phyloP scores from a whole-genome alignment of 768 basidiomycete genomes.

The Rhizopogon vesiculosus region DNA sequence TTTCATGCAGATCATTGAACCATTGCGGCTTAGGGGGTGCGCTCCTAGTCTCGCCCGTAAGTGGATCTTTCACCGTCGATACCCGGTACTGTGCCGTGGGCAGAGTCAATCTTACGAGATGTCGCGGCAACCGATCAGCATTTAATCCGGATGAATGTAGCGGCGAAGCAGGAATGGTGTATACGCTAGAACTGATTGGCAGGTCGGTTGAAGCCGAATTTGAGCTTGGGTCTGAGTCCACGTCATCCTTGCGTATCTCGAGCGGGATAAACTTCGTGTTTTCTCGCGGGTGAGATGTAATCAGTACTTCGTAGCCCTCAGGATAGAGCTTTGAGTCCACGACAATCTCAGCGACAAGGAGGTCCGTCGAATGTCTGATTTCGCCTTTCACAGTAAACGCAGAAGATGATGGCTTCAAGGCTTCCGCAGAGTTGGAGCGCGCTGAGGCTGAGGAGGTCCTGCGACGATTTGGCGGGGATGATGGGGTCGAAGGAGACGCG shows the following conservation, averaged over 20 bases:
- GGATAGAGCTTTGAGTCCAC: constrained; percentile 80
- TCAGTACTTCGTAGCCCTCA: constrained; percentile 58
- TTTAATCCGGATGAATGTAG: constrained; percentile 70
- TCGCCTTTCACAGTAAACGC: constrained; percentile 62
- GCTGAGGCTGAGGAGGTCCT: constrained; percentile 19
- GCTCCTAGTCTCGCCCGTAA: constrained; percentile 62
- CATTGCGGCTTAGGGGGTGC: constrained; percentile 67
- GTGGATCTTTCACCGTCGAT: constrained; percentile 73
- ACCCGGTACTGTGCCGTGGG: constrained; percentile 82
- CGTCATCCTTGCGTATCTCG: constrained; percentile 12
- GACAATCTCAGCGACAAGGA: constrained; percentile 74
- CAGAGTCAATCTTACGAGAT: constrained; percentile 71
- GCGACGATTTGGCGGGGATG: constrained; percentile 12
- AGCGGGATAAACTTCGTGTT: constrained; percentile 32
- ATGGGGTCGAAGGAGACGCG: constrained; percentile 18
- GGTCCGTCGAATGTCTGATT: constrained; percentile 56
- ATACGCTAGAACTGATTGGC: constrained; percentile 55
- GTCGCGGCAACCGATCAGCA: constrained; percentile 50
- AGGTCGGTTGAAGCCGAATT: constrained; percentile 22
- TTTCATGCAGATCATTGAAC: constrained; percentile 61
- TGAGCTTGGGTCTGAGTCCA: background rate
- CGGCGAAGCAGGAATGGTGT: constrained; percentile 79
- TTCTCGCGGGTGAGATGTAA: constrained; percentile 41
- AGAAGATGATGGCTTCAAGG: constrained; percentile 36
- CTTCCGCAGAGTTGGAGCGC: constrained; percentile 31